phyloP scores from a whole-genome alignment of 1,284 basidiomycete species.

The Puccinia triticina region DNA sequence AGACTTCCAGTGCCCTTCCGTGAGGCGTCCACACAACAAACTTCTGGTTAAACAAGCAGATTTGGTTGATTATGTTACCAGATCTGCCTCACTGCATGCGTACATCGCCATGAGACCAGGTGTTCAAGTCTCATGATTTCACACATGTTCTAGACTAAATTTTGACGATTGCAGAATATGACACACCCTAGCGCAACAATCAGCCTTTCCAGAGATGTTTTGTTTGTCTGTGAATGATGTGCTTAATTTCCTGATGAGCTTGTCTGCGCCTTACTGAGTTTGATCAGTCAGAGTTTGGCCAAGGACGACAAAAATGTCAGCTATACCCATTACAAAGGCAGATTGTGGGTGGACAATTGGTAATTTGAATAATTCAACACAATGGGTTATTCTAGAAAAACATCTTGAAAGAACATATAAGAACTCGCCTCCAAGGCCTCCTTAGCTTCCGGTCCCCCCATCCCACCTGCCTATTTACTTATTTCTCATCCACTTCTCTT shows the following conservation, averaged over 20 bases:
- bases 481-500: too few species aligned
- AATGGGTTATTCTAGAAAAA: not conserved
- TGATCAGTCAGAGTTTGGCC: not conserved
- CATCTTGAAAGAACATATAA: not conserved
- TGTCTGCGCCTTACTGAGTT: not conserved
- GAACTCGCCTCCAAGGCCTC: not conserved
- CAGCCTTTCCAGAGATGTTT: too few species aligned
- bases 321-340: not conserved
- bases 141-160: too few species aligned
- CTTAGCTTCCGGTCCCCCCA: not conserved
- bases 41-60: not conserved
- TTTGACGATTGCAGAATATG: too few species aligned
- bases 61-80: not conserved
- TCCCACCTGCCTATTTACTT: not conserved
- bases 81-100: not conserved
- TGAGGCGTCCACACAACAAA: too few species aligned
- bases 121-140: too few species aligned
- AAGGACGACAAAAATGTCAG: not conserved
- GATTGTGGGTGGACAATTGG: slow-evolving; percentile 10
- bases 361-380: not conserved
- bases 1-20: not conserved
- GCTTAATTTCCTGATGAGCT: not conserved
- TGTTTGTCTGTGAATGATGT: too few species aligned
- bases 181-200: too few species aligned
- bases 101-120: not conserved